Evolutionary conservation across 2,329 filamentous ascomycete species (phyloP), one percentile per base, ranked within the genome.

Genomic region (Monosporascus ibericus): DNA sequence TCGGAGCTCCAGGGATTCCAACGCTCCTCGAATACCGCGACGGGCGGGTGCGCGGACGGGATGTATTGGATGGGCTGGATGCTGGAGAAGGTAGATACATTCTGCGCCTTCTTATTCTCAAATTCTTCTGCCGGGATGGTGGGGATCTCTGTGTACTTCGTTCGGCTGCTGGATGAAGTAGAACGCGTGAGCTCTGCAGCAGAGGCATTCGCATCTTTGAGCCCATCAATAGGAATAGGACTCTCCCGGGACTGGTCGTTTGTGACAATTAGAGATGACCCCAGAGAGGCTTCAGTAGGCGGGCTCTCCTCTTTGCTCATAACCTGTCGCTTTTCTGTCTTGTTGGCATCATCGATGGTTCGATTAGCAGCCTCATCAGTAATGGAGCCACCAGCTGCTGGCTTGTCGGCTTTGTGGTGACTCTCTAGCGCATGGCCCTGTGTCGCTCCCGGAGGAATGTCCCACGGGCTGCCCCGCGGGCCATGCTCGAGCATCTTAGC

Each of bases 31-130:
- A 67, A 67, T 5, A 57, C 54, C 6, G 65, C 65, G 20, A 65
- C 56, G 22, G 59, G 57, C 1, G 4, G 6, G 14, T 54, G 49
- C 1, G 42, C 8, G 15, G 50, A n/a, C 1, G 62, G 60, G 14
- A 24, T 39, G 54, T 63, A 66, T 49, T 63, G 59, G 47, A 65
- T 63, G 30, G 63, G 62, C 3, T 51, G n/a, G 47, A 64, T 62
- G 37, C 38, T 11, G 5, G 59, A 58, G 50, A 52, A 55, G 2
- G 4, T 25, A 18, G 49, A 44, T 40, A 20, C 39, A 4, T 40
- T 40, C 22, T 44, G 25, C 7, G 20, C 38, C 24, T 38, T 30
- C 2, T 40, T 22, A 6, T 48, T 47, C 39, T 56, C 49, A n/a
- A 52, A 49, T 11, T 59, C 51, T 6, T 55, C 51, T 9, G 47